A percentile compares a stretch with the other conserved stretches of the same genome.
These are phyloP conservation scores for Didymellaceae sp. DNA, from an alignment of 2,329 filamentous ascomycete genomes.

Conservation along the genomic window DNA sequence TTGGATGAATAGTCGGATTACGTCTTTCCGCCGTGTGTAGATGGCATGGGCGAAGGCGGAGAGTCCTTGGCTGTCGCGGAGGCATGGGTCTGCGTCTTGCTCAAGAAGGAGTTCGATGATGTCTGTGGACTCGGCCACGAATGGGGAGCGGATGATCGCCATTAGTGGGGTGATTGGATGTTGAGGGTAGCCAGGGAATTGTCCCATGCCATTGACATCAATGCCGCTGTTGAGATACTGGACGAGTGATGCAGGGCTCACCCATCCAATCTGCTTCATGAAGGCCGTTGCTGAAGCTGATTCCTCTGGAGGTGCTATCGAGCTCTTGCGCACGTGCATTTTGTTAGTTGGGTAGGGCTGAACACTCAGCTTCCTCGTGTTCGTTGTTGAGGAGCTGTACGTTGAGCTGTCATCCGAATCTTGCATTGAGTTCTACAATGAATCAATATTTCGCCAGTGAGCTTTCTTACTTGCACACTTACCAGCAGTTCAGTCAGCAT, in stretches of 20 bases:
- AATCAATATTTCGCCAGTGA: neutral
- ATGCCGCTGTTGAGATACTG: constrained; percentile 17
- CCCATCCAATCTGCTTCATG: constrained; percentile 19
- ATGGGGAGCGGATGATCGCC: constrained; percentile 18
- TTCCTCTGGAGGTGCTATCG: neutral
- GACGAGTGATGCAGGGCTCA: constrained; percentile 17
- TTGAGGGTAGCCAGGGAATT: constrained; percentile 16
- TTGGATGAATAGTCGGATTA: constrained; percentile 1
- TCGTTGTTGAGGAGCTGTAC: constrained; percentile 11
- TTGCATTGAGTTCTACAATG: constrained; percentile 9
- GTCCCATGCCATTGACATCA: constrained; percentile 16
- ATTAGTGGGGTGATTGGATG: constrained; percentile 18
- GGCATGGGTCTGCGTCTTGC: constrained; percentile 16
- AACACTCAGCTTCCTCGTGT: constrained; percentile 6
- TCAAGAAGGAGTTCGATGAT: constrained; percentile 16
- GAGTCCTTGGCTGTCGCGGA: constrained; percentile 15
- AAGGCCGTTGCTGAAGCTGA: constrained; percentile 18
- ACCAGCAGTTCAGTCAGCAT: constrained; percentile 14
- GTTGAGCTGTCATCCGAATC: constrained; percentile 17
- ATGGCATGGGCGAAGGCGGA: constrained; percentile 17
- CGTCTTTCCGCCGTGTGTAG: constrained; percentile 16
- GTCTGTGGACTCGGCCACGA: constrained; percentile 15
- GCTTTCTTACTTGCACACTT: neutral
- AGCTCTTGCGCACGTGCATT: constrained; percentile 15
- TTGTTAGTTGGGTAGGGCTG: constrained; percentile 14